Evolutionary conservation across 805 yeast species (phyloP), one percentile per base, ranked within the genome.

Genomic region (Candida silvatica): DNA sequence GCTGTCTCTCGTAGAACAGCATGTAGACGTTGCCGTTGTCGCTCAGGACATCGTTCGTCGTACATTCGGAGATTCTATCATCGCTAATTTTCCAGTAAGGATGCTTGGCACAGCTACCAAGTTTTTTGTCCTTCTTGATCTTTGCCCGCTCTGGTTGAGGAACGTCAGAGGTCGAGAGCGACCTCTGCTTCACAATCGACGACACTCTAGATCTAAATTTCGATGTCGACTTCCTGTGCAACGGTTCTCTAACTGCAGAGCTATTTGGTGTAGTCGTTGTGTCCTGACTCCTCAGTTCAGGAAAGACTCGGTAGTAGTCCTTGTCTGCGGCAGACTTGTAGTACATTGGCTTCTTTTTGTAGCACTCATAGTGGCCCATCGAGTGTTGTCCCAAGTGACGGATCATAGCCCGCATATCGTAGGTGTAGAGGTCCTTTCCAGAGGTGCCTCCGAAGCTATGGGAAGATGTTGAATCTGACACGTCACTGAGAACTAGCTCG

Each of bases 31-130:
- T 85, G 20, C 74, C 64, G 20, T 74, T 73, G 48, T 86, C 95
- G 36, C 60, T 64, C 28, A 84, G 58, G 1, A 88, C 82, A 12
- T 77, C 75, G 0, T 61, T 56, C 3, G 61, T 51, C 9, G 71
- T 64, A 6, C 69, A 76, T 51, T 87, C 96, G 26, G 73, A 58
- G 4, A 83, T 74, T 20, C 61, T 64, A 2, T 82, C 65, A 57
- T 92, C 97, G 41, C 94, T 84, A 23, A 88, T 74, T 42, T 83
- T 69, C 97, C 97, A 90, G 48, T 66, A 82, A 15, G 90, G 87
- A 29, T 69, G 59, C 37, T 73, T 74, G 3, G 66, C 49, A 14
- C 72, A 62, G 14, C 78, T 67, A 4, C 76, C 71, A 8, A 80
- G 59, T 46, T 70, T 77, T 48, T 71, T 77, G 35, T 49, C 51